A percentile compares a stretch with the other conserved stretches of the same genome.
Evolutionary conservation across 1,139 yeast genomes (phyloP).

Genomic region (Candida mesenterica): DNA sequence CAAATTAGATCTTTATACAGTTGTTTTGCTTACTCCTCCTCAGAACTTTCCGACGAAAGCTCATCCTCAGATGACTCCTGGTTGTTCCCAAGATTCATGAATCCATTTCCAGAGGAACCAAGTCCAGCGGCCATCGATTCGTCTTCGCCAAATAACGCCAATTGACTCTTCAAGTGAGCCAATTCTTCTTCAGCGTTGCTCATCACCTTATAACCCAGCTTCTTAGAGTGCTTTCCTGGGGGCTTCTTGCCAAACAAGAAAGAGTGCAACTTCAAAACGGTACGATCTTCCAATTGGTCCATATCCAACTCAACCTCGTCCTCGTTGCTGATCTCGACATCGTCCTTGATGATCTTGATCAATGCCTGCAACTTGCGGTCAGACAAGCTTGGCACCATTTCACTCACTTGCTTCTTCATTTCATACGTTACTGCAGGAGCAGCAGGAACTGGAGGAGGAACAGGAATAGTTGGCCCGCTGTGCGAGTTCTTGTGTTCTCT

Average conservation of each 20-base stretch:
- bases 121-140: conserved; percentile 22
- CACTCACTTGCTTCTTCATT: conserved; percentile 94
- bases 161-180: conserved; percentile 78
- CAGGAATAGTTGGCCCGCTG: conserved; percentile 18
- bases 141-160: conserved; percentile 70
- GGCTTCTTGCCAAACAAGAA: conserved; percentile 64
- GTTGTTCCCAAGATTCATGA: conserved; percentile 28
- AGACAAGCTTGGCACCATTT: conserved; percentile 73
- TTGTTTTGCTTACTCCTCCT: conserved; percentile 48
- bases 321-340: conserved; percentile 76
- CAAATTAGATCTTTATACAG: neutral
- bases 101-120: conserved; percentile 18
- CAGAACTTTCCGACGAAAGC: conserved; percentile 58
- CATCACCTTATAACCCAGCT: conserved; percentile 53
- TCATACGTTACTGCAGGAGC: conserved; percentile 73
- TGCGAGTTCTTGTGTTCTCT: conserved; percentile 8
- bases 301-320: conserved; percentile 90
- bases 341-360: conserved; percentile 80
- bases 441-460: conserved; percentile 13
- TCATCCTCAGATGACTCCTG: conserved; percentile 34
- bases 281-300: conserved; percentile 86
- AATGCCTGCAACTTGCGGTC: conserved; percentile 84
- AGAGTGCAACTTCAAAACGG: conserved; percentile 80
- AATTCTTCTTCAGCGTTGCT: conserved; percentile 71
- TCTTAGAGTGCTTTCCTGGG: conserved; percentile 34